Conservation (phyloP, 176 grass and related monocot species). For the Thalia dealbata region DNA sequence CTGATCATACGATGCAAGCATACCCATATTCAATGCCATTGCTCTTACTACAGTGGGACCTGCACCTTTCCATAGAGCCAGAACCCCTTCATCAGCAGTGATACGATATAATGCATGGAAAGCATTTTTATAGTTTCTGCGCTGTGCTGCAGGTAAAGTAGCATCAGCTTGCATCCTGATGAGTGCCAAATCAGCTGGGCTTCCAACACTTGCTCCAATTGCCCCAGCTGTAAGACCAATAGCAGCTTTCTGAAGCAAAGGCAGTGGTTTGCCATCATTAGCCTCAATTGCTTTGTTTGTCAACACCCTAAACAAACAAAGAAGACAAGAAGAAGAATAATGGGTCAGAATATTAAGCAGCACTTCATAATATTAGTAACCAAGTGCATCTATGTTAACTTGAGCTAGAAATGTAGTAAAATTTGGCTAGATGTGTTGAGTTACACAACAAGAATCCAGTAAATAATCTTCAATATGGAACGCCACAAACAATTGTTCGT, state of each 20-base stretch:
- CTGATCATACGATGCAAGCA: constrained; percentile 95
- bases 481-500: too few species aligned
- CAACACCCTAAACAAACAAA: constrained; percentile 40
- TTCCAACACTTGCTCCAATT: constrained; percentile 78
- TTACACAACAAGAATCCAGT: too few species aligned
- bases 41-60: constrained; percentile 87
- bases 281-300: constrained; percentile 96
- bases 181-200: constrained; percentile 82
- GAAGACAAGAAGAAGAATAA: background rate
- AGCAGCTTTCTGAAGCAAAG: constrained; percentile 69
- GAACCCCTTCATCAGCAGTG: constrained; percentile 74
- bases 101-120: constrained; percentile 87
- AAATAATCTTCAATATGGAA: too few species aligned
- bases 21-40: constrained; percentile 95
- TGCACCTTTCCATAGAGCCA: constrained; percentile 94
- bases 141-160: constrained; percentile 61
- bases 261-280: constrained; percentile 83
- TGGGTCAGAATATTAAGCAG: background rate
- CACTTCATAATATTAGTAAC: background rate
- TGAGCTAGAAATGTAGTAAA: background rate
- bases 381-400: background rate
- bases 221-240: constrained; percentile 90
- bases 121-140: constrained; percentile 86
- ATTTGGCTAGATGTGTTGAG: too few species aligned
- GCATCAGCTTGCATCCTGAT: constrained; percentile 97